Base-by-base conservation (phyloP, 495 filamentous ascomycete genomes). In the Daldinia caldariorum region DNA sequence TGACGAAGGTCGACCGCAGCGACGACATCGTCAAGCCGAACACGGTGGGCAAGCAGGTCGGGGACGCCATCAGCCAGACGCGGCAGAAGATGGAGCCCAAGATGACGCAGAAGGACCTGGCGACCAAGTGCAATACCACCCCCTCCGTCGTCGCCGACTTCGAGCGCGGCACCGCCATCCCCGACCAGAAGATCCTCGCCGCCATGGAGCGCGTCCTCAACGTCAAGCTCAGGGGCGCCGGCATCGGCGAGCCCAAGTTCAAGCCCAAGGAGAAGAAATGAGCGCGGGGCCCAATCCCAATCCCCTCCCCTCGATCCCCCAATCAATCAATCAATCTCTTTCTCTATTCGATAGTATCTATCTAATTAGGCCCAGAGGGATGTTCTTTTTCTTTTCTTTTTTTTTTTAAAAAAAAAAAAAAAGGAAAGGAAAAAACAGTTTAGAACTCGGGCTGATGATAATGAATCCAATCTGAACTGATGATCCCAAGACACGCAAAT, bases 21-120 rank as follows among this genome's bases (percentile, higher is more conserved):
- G 96, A 98, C 85, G 95, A 97, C 79, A 97, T 97, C 82, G 89
- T 97, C 79, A 97, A 97, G 83, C 93, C 93, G 72, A 94, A 94
- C 81, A 97, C 93, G 59, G 86, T 97, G 54, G 92, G 94, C 72
- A 78, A 82, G 67, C 83, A 87, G 57, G 93, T 98, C 66, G 94
- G 91, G 67, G 86, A 91, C 63, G 92, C 90, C 26, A 97, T 99
- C 86, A 86, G 87, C 71, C 84, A 86, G 74, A 87, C 88, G 63
- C 89, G 92, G 41, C 81, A 82, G 74, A 86, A 83, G 79, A 91
- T 82, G 84, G 91, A 88, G 76, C 89, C 89, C 64, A 94, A 95
- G 83, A 92, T 98, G 91, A 95, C 94, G 37, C 95, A 98, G 86
- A 96, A 95, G 84, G 94, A 98, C 73, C 89, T 98, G 45, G 96